phyloP scores from a whole-genome alignment of 2,329 filamentous ascomycete species.

The Chrysoporthe austroafricana region DNA sequence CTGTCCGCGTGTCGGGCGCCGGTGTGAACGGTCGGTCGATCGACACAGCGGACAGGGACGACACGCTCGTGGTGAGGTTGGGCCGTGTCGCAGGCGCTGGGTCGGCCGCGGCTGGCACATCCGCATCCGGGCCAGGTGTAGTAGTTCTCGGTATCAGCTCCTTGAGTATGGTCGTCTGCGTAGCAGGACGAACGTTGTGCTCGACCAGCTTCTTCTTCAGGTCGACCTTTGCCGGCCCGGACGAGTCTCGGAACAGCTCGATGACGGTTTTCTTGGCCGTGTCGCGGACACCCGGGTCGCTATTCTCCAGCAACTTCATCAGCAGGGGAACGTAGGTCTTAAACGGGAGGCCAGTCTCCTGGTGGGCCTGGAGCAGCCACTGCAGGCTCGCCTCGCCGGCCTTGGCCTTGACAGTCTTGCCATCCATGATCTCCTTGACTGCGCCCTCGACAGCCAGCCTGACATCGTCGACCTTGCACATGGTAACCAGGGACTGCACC shows the following conservation, averaged over 20 bases:
- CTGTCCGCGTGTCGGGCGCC: slow-evolving; percentile 65
- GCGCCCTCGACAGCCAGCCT: slow-evolving; percentile 73
- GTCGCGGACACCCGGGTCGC: slow-evolving; percentile 85
- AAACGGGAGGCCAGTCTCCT: slow-evolving; percentile 78
- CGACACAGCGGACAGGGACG: slow-evolving; percentile 54
- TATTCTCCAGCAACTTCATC: slow-evolving; percentile 87
- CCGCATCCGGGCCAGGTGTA: slow-evolving; percentile 21
- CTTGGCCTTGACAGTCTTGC: slow-evolving; percentile 77
- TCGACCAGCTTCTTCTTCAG: slow-evolving; percentile 83
- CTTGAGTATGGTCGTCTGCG: slow-evolving; percentile 78
- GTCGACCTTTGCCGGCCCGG: slow-evolving; percentile 83
- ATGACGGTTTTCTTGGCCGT: slow-evolving; percentile 82
- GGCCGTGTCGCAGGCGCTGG: slow-evolving; percentile 43
- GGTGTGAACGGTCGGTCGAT: slow-evolving; percentile 63
- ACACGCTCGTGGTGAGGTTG: slow-evolving; percentile 55
- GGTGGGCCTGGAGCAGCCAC: slow-evolving; percentile 87
- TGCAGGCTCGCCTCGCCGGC: slow-evolving; percentile 84
- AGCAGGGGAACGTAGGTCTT: slow-evolving; percentile 80
- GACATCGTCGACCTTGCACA: slow-evolving; percentile 69
- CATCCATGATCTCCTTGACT: slow-evolving; percentile 75
- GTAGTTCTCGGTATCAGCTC: slow-evolving; percentile 63
- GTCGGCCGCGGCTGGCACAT: slow-evolving; percentile 12
- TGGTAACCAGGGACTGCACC: slow-evolving; percentile 73
- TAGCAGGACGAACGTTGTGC: slow-evolving; percentile 84
- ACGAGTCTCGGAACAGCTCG: slow-evolving; percentile 82